Base-by-base conservation (phyloP, 345 rosid genomes). In the Citrus medica region DNA sequence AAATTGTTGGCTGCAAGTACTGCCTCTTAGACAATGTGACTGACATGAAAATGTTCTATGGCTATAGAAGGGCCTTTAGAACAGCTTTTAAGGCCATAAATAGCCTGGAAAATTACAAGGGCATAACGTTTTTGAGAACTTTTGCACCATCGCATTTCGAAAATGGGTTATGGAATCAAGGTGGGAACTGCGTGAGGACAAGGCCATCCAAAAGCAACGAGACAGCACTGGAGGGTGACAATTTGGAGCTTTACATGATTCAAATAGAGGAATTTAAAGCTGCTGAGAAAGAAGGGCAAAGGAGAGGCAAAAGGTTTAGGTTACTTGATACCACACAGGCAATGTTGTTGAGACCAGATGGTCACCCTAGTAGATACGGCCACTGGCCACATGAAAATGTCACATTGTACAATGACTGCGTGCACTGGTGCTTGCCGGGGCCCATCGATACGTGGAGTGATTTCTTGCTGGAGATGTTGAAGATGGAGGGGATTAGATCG, bases 391-490 rank as follows among this genome's bases (percentile, higher is more conserved):
- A 89, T 30, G 95, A 88, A 55, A 94, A 94, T 35, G 98, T 91
- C 40, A 81, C 92, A 0, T 60, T 94, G 74, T 71, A 91, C 79
- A 93, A 93, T 27, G 98, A 94, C 76, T 93, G 97, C 38, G 98
- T 94, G 55, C 98, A 94, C 64, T 93, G 97, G 98, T 94, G 98
- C 89, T 83, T 91, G 85, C 97, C 97, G 4, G 97, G 98, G 27
- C 97, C 98, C 1, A 89, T 94, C n/a, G 98, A 94, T 38, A 67
- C 88, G 1, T 92, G 94, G 90, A 91, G 82, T 56, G 93, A 94
- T 80, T 90, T 94, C 87, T 84, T 94, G 79, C 87, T 91, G 66
- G 89, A 91, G 77, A 91, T 92, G 97, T 71, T 94, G 86, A 93
- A 89, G 91, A 89, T 83, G 87, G 98, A 94, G 69, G 89, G 84